phyloP scores from a whole-genome alignment of 169 alveolate species.

The Eimeria praecox region DNA sequence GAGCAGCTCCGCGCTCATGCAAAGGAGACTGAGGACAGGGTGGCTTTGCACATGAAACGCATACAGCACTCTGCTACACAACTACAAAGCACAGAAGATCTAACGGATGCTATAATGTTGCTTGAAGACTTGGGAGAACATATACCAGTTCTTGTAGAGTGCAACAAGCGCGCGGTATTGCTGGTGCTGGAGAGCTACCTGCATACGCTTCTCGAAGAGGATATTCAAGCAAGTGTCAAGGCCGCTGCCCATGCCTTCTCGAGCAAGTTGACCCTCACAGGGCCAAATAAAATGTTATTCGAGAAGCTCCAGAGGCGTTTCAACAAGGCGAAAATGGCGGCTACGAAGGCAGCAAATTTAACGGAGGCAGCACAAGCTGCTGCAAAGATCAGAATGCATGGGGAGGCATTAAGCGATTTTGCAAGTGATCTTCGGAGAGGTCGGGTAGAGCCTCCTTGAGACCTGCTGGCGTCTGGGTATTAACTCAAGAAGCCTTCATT shows the following conservation, averaged over 20 bases:
- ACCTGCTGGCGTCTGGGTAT: too few species aligned
- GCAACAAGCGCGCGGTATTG: slow-evolving; percentile 27
- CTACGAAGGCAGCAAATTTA: not conserved
- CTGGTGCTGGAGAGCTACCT: slow-evolving; percentile 38
- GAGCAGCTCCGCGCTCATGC: slow-evolving; percentile 28
- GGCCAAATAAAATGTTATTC: not conserved
- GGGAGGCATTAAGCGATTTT: not conserved
- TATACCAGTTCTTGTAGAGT: not conserved
- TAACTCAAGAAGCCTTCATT: too few species aligned
- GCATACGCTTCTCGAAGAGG: slow-evolving; percentile 11
- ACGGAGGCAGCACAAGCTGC: slow-evolving; percentile 40
- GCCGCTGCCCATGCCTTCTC: slow-evolving; percentile 11
- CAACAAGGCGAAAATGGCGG: not conserved
- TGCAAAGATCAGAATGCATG: not conserved
- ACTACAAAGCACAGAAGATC: not conserved
- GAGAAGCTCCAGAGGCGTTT: not conserved
- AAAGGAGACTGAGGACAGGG: not conserved
- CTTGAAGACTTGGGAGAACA: not conserved
- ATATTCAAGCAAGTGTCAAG: not conserved
- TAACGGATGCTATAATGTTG: not conserved
- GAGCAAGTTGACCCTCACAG: not conserved
- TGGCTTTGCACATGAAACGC: not conserved
- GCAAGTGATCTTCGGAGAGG: not conserved
- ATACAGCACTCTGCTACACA: not conserved
- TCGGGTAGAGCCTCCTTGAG: not conserved